phyloP scores from a whole-genome alignment of 352 stramenopile species.

The Globisporangium sylvaticum region DNA sequence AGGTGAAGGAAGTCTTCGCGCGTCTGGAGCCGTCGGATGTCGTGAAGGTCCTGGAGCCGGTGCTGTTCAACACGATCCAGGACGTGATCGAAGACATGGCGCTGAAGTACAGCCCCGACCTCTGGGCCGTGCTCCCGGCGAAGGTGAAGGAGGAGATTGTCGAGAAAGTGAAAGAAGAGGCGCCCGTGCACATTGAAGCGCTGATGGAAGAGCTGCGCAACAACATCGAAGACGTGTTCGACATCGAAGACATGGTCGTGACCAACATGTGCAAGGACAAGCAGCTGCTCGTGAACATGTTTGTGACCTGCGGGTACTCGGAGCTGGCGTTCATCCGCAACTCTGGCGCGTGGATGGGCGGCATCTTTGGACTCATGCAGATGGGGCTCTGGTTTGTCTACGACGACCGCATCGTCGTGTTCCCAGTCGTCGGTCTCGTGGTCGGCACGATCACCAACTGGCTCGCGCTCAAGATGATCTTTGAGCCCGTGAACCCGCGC shows the following conservation, averaged over 20 bases:
- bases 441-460: slow-evolving; percentile 97
- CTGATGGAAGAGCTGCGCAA: slow-evolving; percentile 95
- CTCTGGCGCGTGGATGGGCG: slow-evolving; percentile 88
- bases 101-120: slow-evolving; percentile 84
- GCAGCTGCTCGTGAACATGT: slow-evolving; percentile 94
- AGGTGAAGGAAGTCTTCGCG: slow-evolving; percentile 91
- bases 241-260: slow-evolving; percentile 95
- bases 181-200: slow-evolving; percentile 85
- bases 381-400: slow-evolving; percentile 89
- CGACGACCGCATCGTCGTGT: slow-evolving; percentile 76
- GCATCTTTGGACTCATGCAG: slow-evolving; percentile 85
- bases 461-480: slow-evolving; percentile 93
- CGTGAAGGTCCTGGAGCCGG: slow-evolving; percentile 90
- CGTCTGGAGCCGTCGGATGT: slow-evolving; percentile 89
- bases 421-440: slow-evolving; percentile 91
- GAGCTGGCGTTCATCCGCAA: slow-evolving; percentile 91
- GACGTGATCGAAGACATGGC: slow-evolving; percentile 87
- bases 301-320: slow-evolving; percentile 89
- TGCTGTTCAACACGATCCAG: slow-evolving; percentile 88
- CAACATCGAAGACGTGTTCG: slow-evolving; percentile 94
- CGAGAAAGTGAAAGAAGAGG: slow-evolving; percentile 93
- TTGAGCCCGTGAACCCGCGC: slow-evolving; percentile 85
- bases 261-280: slow-evolving; percentile 93
- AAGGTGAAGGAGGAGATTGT: slow-evolving; percentile 91
- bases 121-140: slow-evolving; percentile 72